A percentile compares a stretch with the other conserved stretches of the same genome.
Conservation (phyloP, 352 stramenopile species). For the Blastocystis sp. region DNA sequence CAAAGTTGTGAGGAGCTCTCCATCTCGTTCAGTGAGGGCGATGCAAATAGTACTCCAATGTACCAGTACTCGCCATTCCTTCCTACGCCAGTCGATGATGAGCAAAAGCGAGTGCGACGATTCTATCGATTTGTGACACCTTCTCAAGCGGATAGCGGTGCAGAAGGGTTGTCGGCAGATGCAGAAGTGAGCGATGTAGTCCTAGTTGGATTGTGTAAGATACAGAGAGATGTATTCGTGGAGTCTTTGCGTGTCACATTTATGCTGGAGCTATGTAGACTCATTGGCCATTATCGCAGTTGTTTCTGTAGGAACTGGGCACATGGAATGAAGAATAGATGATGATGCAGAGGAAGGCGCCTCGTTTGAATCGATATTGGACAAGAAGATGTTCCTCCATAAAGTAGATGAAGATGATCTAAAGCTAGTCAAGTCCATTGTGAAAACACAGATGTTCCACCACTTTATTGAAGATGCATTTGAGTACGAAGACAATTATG, state of each 20-base stretch:
- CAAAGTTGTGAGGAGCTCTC: neutral
- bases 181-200: neutral
- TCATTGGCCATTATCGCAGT: slow-evolving; percentile 1
- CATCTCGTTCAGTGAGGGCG: neutral
- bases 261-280: slow-evolving; percentile 30
- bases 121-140: slow-evolving; percentile 23
- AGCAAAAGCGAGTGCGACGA: neutral
- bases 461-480: slow-evolving; percentile 47
- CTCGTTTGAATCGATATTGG: slow-evolving; percentile 2
- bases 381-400: slow-evolving; percentile 19
- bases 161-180: neutral
- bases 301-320: neutral
- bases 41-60: neutral
- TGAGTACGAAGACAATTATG: slow-evolving; percentile 55
- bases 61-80: neutral
- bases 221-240: neutral
- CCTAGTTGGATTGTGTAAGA: neutral
- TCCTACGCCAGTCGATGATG: neutral
- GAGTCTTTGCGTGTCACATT: slow-evolving; percentile 11
- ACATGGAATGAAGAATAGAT: neutral
- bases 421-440: neutral
- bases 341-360: neutral
- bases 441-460: slow-evolving; percentile 33
- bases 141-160: neutral
- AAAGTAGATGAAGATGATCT: slow-evolving; percentile 21